Conservation (phyloP, 805 yeast species). For the Komagataella kurtzmanii region DNA sequence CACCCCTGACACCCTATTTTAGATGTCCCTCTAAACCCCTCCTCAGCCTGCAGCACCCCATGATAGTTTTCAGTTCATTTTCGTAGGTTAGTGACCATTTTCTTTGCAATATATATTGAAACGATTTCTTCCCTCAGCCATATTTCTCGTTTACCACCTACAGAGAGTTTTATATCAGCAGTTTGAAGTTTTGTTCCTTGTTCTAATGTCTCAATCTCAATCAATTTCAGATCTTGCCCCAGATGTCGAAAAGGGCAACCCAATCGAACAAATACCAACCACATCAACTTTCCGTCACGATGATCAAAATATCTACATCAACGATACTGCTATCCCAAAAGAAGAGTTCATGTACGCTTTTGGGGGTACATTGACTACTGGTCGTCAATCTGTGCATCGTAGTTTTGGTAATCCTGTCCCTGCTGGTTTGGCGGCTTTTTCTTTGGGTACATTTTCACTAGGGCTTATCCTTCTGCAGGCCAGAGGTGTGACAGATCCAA, state of each 20-base stretch:
- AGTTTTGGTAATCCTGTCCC: conserved; percentile 36
- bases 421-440: conserved; percentile 36
- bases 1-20: not conserved
- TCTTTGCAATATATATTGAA: not conserved
- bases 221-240: not conserved
- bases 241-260: not conserved
- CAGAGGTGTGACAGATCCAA: conserved; percentile 26
- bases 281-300: conserved; percentile 22
- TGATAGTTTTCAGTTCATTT: not conserved
- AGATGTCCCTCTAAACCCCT: not conserved
- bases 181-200: not conserved
- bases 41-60: not conserved
- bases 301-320: conserved; percentile 26
- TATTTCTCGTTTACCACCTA: not conserved
- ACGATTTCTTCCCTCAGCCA: not conserved
- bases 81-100: not conserved
- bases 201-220: not conserved
- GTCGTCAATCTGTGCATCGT: conserved; percentile 16
- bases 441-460: conserved; percentile 30
- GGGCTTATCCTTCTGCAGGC: conserved; percentile 34
- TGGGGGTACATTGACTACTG: conserved; percentile 41
- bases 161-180: not conserved
- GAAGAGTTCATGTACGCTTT: conserved; percentile 50
- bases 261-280: conserved; percentile 1
- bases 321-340: conserved; percentile 28